These are phyloP conservation scores for Naganishia antarctica DNA, from an alignment of 768 basidiomycete species.

Conservation along the genomic window DNA sequence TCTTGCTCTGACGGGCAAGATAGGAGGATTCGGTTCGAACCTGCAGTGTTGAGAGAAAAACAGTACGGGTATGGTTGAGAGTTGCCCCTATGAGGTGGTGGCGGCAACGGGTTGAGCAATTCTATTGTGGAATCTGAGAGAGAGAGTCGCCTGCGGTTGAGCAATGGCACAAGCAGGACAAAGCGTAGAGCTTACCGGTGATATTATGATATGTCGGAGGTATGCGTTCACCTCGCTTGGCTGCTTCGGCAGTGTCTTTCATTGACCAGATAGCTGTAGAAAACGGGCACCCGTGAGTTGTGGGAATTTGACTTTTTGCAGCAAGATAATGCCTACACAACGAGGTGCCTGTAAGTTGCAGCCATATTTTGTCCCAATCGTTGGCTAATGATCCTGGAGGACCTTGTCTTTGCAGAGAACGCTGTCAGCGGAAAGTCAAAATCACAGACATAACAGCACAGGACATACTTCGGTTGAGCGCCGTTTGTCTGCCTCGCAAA, in stretches of 20 bases:
- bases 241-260: slow-evolving; percentile 48
- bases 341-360: slow-evolving; percentile 49
- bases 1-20: slow-evolving; percentile 69
- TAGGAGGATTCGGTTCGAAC: slow-evolving; percentile 81
- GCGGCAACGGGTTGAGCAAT: slow-evolving; percentile 47
- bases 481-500: slow-evolving; percentile 46
- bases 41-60: slow-evolving; percentile 87
- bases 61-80: slow-evolving; percentile 56
- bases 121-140: slow-evolving; percentile 42
- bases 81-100: slow-evolving; percentile 46
- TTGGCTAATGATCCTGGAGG: slow-evolving; percentile 46
- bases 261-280: slow-evolving; percentile 46
- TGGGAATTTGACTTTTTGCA: not conserved
- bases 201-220: slow-evolving; percentile 50
- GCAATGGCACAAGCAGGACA: not conserved
- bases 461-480: slow-evolving; percentile 41
- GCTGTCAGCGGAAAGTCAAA: not conserved
- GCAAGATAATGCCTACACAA: slow-evolving; percentile 37
- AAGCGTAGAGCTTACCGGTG: slow-evolving; percentile 34
- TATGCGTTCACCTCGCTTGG: slow-evolving; percentile 48
- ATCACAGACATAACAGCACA: slow-evolving; percentile 2
- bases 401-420: slow-evolving; percentile 32
- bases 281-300: too few relatives aligned
- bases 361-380: slow-evolving; percentile 50
- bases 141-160: not conserved